A percentile compares a stretch with the other conserved stretches of the same genome.
These are phyloP conservation scores for Eragrostis nindensis DNA, from an alignment of 176 grass and related monocot species.

Conservation along the genomic window DNA sequence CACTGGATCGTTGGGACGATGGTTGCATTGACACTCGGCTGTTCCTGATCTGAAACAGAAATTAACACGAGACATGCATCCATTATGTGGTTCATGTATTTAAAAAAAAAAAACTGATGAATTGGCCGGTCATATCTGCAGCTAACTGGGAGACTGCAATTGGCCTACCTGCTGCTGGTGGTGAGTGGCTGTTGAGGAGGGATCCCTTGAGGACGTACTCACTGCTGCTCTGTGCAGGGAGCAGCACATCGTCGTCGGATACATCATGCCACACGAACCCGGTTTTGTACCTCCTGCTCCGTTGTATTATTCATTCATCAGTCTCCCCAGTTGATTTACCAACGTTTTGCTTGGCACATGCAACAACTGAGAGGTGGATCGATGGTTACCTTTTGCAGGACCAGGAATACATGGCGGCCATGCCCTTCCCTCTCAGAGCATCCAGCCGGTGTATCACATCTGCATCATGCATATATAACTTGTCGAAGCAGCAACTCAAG, in stretches of 20 bases:
- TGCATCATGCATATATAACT: constrained; percentile 24
- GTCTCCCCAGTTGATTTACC: not conserved
- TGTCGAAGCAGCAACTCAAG: not conserved
- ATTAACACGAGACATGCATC: not conserved
- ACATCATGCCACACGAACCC: constrained; percentile 90
- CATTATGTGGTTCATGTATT: constrained; percentile 8
- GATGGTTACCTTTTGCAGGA: constrained; percentile 81
- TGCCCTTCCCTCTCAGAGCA: constrained; percentile 68
- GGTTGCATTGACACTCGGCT: not conserved
- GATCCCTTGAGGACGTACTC: constrained; percentile 86
- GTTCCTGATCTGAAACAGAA: constrained; percentile 29
- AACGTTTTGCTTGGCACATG: not conserved
- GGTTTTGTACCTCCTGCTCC: constrained; percentile 67
- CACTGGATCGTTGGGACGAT: not conserved
- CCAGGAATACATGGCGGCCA: constrained; percentile 87
- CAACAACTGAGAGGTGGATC: not conserved
- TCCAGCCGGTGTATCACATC: constrained; percentile 81
- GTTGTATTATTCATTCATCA: constrained; percentile 12
- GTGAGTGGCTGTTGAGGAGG: constrained; percentile 42
- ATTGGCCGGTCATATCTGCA: not conserved
- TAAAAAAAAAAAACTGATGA: constrained; percentile 4
- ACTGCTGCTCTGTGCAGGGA: constrained; percentile 48
- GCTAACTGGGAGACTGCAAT: not conserved
- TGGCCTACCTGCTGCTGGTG: constrained; percentile 7
- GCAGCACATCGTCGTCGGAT: constrained; percentile 57